These are phyloP conservation scores for Suhomyces kunorum DNA, from an alignment of 1,139 yeast species.

Conservation along the genomic window DNA sequence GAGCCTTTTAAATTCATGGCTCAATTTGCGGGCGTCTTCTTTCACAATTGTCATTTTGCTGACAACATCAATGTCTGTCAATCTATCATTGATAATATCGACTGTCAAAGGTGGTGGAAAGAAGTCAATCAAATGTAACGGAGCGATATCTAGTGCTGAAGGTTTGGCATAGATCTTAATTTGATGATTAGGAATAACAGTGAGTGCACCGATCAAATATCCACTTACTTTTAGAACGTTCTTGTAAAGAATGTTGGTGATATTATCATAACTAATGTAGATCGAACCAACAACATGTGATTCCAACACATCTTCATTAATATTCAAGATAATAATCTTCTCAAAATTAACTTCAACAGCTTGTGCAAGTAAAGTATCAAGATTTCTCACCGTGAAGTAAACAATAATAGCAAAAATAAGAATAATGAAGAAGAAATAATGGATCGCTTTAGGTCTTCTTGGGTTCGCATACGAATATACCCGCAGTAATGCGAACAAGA, in stretches of 20 bases:
- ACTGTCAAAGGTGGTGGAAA: slow-evolving; percentile 30
- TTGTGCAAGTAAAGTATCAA: slow-evolving; percentile 18
- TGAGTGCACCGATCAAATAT: slow-evolving; percentile 25
- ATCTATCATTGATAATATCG: slow-evolving; percentile 22
- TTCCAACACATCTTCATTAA: slow-evolving; percentile 28
- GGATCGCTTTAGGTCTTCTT: slow-evolving; percentile 19
- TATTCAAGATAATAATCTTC: slow-evolving; percentile 21
- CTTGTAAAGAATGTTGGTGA: slow-evolving; percentile 24
- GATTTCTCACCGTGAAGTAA: slow-evolving; percentile 22
- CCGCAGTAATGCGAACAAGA: background rate
- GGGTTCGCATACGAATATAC: slow-evolving; percentile 11
- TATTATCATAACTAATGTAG: slow-evolving; percentile 27
- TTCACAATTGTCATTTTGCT: slow-evolving; percentile 25
- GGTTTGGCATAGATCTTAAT: slow-evolving; percentile 26
- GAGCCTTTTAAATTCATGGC: slow-evolving; percentile 16
- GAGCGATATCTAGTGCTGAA: slow-evolving; percentile 17
- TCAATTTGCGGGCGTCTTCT: slow-evolving; percentile 23
- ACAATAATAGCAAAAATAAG: slow-evolving; percentile 18
- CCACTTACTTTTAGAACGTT: slow-evolving; percentile 24
- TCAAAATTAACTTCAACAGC: slow-evolving; percentile 24
- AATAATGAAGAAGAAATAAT: slow-evolving; percentile 18
- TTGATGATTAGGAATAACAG: slow-evolving; percentile 26
- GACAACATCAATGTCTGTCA: slow-evolving; percentile 30
- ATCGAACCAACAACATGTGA: slow-evolving; percentile 28
- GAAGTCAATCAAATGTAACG: slow-evolving; percentile 28